phyloP scores from a whole-genome alignment of 1,284 basidiomycete species.

The Kwoniella shivajii region DNA sequence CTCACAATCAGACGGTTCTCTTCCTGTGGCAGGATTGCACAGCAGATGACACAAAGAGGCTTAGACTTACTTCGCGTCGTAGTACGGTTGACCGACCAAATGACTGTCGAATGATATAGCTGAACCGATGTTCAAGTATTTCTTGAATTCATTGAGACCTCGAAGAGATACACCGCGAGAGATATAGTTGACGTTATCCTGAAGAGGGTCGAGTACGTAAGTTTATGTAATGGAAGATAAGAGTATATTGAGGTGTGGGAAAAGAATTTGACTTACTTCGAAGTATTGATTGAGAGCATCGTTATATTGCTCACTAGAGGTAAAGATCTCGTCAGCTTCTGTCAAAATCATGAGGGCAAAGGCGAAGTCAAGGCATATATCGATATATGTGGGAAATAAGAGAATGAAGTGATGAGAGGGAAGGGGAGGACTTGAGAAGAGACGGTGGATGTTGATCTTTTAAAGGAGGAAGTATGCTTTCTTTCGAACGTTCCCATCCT shows the following conservation, averaged over 20 bases:
- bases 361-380: too few relatives aligned
- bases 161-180: conserved; percentile 20
- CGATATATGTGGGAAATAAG: too few relatives aligned
- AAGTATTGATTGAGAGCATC: conserved; percentile 41
- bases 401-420: neutral
- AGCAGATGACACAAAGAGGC: too few relatives aligned
- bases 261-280: conserved; percentile 25
- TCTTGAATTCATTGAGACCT: conserved; percentile 37
- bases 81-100: conserved; percentile 32
- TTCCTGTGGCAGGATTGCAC: too few relatives aligned
- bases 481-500: too few relatives aligned
- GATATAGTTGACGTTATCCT: conserved; percentile 32
- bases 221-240: neutral
- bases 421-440: neutral
- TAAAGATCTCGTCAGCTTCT: neutral
- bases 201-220: too few relatives aligned
- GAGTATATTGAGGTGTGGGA: neutral
- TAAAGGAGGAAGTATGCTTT: too few relatives aligned
- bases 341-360: conserved; percentile 5
- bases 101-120: conserved; percentile 20
- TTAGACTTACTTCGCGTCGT: conserved; percentile 33
- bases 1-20: too few relatives aligned
- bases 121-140: conserved; percentile 31
- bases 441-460: neutral
- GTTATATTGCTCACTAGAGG: conserved; percentile 31